phyloP scores from a whole-genome alignment of 2,329 filamentous ascomycete genomes.

The Fusarium pininemorale region DNA sequence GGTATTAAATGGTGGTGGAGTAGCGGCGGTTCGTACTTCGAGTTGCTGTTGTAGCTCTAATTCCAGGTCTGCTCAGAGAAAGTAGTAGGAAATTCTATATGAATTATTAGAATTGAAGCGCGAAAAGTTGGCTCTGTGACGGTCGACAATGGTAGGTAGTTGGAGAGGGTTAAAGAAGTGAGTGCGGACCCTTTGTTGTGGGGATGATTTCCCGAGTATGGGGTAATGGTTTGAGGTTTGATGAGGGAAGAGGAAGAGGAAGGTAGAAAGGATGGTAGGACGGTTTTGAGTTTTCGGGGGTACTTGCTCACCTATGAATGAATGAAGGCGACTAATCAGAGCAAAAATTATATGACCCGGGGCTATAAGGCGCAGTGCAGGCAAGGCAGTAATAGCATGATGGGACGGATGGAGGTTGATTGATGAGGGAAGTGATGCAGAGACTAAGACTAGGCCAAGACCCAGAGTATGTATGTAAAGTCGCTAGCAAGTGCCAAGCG shows the following conservation, averaged over 20 bases:
- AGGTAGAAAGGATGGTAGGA: neutral
- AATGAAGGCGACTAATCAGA: neutral
- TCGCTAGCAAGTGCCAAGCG: conserved; percentile 39
- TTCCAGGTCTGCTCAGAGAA: neutral
- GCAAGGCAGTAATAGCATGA: neutral
- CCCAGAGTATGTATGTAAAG: conserved; percentile 5
- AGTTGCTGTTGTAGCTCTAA: neutral
- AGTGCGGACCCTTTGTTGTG: conserved; percentile 37
- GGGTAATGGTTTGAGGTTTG: conserved; percentile 31
- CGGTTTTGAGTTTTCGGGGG: conserved; percentile 3
- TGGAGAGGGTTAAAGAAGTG: neutral
- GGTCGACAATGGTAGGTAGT: conserved; percentile 1
- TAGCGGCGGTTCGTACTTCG: neutral
- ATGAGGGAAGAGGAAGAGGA: conserved; percentile 16
- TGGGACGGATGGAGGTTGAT: neutral
- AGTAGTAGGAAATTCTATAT: neutral
- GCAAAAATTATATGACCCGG: conserved; percentile 11
- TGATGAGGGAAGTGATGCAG: conserved; percentile 14
- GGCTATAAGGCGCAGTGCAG: conserved; percentile 11
- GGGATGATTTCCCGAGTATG: conserved; percentile 40
- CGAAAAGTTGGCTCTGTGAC: conserved; percentile 3
- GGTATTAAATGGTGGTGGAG: neutral
- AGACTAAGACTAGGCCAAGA: conserved; percentile 32
- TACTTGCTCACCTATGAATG: conserved; percentile 3
- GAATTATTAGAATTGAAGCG: conserved; percentile 6